Conservation (phyloP, 1,284 basidiomycete genomes). For the Tremellales sp. region DNA sequence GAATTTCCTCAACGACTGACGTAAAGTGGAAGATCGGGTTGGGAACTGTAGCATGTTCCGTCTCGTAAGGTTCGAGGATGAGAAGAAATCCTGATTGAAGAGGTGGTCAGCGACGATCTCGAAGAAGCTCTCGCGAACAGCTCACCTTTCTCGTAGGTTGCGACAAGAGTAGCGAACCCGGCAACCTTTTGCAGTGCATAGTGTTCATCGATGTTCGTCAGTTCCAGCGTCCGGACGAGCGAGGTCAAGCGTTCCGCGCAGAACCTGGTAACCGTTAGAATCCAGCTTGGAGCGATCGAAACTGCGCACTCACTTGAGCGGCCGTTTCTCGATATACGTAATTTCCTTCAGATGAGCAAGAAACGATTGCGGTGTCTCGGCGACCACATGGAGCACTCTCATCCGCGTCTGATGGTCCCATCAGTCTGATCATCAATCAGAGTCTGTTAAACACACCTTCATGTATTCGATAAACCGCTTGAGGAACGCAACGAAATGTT, state of each 20-base stretch:
- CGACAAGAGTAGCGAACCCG: conserved; percentile 90
- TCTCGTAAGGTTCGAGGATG: conserved; percentile 98
- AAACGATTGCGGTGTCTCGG: conserved; percentile 98
- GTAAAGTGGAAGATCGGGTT: conserved; percentile 99
- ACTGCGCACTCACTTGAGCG: conserved; percentile 64
- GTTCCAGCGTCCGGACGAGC: conserved; percentile 85
- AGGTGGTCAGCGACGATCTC: background rate
- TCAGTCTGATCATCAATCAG: background rate
- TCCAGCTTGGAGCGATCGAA: conserved; percentile 7
- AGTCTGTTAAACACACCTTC: conserved; percentile 58
- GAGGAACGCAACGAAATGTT: conserved; percentile 98
- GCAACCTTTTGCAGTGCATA: conserved; percentile 92
- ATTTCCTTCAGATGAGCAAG: conserved; percentile 98
- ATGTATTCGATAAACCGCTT: conserved; percentile 98
- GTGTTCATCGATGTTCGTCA: conserved; percentile 88
- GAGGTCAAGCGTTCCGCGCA: conserved; percentile 95
- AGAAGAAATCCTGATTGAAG: conserved; percentile 75
- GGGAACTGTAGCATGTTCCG: conserved; percentile 95
- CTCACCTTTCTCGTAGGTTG: conserved; percentile 94
- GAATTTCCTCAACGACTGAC: conserved; percentile 61
- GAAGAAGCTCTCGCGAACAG: too few species aligned
- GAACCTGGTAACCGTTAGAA: conserved; percentile 58
- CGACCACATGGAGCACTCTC: conserved; percentile 97
- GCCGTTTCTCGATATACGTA: conserved; percentile 94
- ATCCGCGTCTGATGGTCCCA: conserved; percentile 71